phyloP scores from a whole-genome alignment of 2,329 filamentous ascomycete species.

The Magnaporthiopsis rhizophila region DNA sequence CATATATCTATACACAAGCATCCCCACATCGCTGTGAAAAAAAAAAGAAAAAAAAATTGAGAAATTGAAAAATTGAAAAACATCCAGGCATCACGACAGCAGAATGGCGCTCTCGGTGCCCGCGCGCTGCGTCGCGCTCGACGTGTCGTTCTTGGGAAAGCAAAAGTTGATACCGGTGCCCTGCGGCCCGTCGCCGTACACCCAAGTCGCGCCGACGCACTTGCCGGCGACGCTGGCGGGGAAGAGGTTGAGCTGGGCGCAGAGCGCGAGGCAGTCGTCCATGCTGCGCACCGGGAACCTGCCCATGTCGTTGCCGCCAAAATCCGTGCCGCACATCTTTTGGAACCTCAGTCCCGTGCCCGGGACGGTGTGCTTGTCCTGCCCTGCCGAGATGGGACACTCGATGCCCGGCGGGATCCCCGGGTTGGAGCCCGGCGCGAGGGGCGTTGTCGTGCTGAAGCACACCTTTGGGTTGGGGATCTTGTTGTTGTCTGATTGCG shows the following conservation, averaged over 20 bases:
- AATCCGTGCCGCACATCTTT: constrained; percentile 14
- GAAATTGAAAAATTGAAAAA: too few relatives aligned
- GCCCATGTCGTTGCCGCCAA: constrained; percentile 13
- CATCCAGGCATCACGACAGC: neutral
- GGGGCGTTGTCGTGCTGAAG: constrained; percentile 8
- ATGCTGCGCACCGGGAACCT: constrained; percentile 14
- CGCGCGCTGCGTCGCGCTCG: neutral
- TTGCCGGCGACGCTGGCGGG: constrained; percentile 12
- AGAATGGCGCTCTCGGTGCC: neutral
- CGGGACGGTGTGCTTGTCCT: constrained; percentile 13
- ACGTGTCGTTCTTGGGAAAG: constrained; percentile 13
- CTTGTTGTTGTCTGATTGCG: neutral
- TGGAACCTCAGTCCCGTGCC: constrained; percentile 14
- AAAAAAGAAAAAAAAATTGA: too few relatives aligned
- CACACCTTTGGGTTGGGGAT: constrained; percentile 7
- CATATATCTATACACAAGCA: too few relatives aligned
- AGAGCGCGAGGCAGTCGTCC: constrained; percentile 16
- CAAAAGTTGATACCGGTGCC: constrained; percentile 14
- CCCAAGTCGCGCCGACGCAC: constrained; percentile 15
- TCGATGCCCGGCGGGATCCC: neutral
- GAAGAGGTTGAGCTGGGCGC: constrained; percentile 14
- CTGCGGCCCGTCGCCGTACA: constrained; percentile 13
- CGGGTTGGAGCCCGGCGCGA: neutral
- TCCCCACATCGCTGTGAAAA: too few relatives aligned
- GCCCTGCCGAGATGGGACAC: constrained; percentile 8